These are phyloP conservation scores for Henckelia pumila DNA, from an alignment of 257 asterid genomes.

Conservation along the genomic window DNA sequence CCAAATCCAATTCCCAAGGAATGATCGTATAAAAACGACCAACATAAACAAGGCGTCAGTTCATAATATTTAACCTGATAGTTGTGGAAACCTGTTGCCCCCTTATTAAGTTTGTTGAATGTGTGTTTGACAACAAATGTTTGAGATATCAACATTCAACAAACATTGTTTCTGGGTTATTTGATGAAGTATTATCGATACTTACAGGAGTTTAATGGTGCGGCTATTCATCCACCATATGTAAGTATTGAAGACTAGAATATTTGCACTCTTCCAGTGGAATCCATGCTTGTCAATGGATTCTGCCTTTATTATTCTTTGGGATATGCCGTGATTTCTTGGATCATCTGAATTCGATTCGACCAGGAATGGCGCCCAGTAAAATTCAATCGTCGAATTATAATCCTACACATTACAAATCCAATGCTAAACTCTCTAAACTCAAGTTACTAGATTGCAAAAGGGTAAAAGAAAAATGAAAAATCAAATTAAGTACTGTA, in stretches of 20 bases:
- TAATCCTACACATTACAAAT: constrained; percentile 34
- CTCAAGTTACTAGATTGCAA: not conserved
- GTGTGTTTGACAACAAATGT: too few relatives aligned
- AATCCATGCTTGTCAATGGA: constrained; percentile 49
- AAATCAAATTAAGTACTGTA: too few relatives aligned
- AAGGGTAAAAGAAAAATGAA: too few relatives aligned
- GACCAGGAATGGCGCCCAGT: constrained; percentile 63
- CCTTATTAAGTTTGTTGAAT: not conserved
- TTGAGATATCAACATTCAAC: too few relatives aligned
- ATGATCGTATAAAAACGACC: not conserved
- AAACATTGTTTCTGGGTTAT: not conserved
- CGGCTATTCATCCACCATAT: constrained; percentile 63
- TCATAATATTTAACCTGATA: not conserved
- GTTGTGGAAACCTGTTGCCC: not conserved
- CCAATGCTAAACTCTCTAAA: not conserved
- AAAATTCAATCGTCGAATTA: constrained; percentile 51
- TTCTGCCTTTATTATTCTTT: constrained; percentile 36
- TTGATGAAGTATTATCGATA: not conserved
- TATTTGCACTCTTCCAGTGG: constrained; percentile 46
- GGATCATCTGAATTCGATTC: constrained; percentile 70
- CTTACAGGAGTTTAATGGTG: constrained; percentile 37
- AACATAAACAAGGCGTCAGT: not conserved
- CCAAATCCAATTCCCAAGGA: not conserved
- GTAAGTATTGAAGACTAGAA: constrained; percentile 57
- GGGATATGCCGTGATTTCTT: constrained; percentile 38